Conservation (phyloP, 768 basidiomycete genomes). For the Pulveroboletus sp. region DNA sequence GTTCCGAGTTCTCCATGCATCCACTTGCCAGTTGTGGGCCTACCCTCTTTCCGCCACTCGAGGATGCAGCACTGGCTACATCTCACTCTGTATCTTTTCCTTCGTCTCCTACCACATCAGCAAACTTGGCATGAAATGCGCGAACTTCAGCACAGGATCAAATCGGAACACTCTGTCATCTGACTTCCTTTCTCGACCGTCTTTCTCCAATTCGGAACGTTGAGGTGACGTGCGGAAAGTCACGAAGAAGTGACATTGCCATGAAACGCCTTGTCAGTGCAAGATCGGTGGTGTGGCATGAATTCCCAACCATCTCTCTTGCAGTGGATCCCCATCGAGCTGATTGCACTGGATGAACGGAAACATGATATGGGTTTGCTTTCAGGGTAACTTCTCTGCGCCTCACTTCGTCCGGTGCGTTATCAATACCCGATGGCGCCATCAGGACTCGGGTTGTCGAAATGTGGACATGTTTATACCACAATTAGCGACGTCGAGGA, state of each 20-base stretch:
- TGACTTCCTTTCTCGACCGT: neutral
- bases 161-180: neutral
- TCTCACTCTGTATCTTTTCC: neutral
- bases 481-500: neutral
- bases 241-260: no score
- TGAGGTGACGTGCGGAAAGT: no score
- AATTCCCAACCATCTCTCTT: no score
- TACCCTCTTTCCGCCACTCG: neutral
- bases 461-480: neutral
- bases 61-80: neutral
- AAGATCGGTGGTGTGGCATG: neutral
- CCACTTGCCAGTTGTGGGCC: neutral
- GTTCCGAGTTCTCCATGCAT: no score
- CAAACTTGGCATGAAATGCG: no score
- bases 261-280: no score
- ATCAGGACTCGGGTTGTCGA: neutral
- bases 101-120: neutral
- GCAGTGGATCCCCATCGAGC: no score
- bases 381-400: neutral
- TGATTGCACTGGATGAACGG: no score
- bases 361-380: neutral
- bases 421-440: neutral
- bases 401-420: neutral
- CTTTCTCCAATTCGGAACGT: no score
- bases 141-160: neutral